Evolutionary conservation across 176 grass and related monocot species (phyloP).

Genomic region (maize (Zea mays)): DNA sequence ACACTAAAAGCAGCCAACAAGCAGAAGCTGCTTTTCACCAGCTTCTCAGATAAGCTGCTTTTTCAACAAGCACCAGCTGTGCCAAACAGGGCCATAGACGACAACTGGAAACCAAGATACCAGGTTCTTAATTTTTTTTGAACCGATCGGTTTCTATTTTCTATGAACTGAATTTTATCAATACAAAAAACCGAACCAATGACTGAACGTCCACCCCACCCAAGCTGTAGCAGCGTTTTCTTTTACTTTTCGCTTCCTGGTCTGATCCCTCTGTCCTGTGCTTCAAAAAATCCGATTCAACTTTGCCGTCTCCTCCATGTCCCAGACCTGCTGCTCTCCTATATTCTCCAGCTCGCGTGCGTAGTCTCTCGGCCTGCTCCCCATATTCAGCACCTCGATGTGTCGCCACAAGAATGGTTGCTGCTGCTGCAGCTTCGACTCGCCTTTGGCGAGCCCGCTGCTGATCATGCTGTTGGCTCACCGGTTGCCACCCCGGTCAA

Average conservation of each 20-base stretch:
- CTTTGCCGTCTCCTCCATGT: not conserved
- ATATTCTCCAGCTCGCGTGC: constrained; percentile 34
- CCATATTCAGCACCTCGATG: not conserved
- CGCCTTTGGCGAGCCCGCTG: not conserved
- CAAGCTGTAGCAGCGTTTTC: not conserved
- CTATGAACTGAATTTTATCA: no score
- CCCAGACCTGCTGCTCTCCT: constrained; percentile 6
- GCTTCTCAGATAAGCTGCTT: no score
- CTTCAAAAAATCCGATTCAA: not conserved
- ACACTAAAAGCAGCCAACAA: no score
- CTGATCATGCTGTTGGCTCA: constrained; percentile 20
- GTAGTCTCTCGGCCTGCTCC: not conserved
- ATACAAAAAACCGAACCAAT: no score
- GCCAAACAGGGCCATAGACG: no score
- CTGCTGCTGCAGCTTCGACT: constrained; percentile 9
- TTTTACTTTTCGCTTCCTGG: not conserved
- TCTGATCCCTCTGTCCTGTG: not conserved
- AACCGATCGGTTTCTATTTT: no score
- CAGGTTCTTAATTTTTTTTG: no score
- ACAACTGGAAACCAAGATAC: no score
- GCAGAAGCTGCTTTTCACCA: no score
- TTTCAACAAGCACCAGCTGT: no score
- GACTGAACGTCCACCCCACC: no score
- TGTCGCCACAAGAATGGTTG: constrained; percentile 29
- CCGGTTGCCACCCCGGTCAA: constrained; percentile 29